Evolutionary conservation across 2,329 filamentous ascomycete species (phyloP).

Genomic region (Penicillium sp.): DNA sequence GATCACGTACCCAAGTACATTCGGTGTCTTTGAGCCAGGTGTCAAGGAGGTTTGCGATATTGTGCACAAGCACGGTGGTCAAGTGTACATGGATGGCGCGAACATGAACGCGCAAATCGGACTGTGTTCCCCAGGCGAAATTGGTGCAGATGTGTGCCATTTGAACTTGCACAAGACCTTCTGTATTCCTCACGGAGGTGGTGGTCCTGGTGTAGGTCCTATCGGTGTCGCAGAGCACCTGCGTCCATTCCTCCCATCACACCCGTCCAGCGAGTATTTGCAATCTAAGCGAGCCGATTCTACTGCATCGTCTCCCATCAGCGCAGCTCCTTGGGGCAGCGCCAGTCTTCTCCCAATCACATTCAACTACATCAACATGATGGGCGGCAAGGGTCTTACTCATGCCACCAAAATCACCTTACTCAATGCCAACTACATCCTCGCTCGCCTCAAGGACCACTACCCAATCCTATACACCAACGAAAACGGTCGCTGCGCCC

Average conservation of each 20-base stretch:
- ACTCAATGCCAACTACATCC: constrained; percentile 97
- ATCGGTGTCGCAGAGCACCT: constrained; percentile 88
- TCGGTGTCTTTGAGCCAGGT: constrained; percentile 87
- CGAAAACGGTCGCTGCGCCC: constrained; percentile 77
- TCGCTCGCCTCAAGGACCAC: constrained; percentile 77
- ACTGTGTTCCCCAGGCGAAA: constrained; percentile 88
- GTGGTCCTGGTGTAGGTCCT: constrained; percentile 87
- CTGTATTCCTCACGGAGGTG: constrained; percentile 94
- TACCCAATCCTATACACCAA: constrained; percentile 96
- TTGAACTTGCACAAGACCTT: constrained; percentile 98
- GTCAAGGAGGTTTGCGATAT: constrained; percentile 81
- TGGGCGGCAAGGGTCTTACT: constrained; percentile 77
- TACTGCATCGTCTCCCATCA: constrained; percentile 62
- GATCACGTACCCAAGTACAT: constrained; percentile 95
- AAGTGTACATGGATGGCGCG: constrained; percentile 97
- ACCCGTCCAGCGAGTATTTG: constrained; percentile 55
- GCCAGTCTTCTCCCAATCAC: constrained; percentile 91
- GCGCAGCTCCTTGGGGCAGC: constrained; percentile 79
- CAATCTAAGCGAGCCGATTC: constrained; percentile 34
- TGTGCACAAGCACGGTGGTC: constrained; percentile 82
- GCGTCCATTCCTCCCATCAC: constrained; percentile 68
- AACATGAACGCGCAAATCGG: constrained; percentile 99
- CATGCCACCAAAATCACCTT: constrained; percentile 88
- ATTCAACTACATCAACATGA: constrained; percentile 93
- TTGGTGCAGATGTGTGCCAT: constrained; percentile 95